phyloP scores from a whole-genome alignment of 2,329 filamentous ascomycete genomes.

The Talaromyces sp. region DNA sequence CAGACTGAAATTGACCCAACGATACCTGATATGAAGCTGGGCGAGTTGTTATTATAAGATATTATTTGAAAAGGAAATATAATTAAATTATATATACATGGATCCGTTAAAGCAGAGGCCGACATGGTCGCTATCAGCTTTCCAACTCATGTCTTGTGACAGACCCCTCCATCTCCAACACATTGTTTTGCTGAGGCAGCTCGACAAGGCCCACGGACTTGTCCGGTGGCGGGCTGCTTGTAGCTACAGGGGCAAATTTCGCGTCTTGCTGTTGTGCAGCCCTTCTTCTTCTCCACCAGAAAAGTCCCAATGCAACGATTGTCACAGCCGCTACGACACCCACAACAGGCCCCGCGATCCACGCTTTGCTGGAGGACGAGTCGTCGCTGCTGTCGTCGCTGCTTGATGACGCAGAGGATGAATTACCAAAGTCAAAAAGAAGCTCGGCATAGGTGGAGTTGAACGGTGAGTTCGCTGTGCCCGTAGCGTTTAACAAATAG shows the following conservation, averaged over 20 bases:
- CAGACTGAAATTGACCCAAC: neutral
- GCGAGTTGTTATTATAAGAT: no score
- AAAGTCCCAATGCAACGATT: neutral
- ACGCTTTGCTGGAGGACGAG: neutral
- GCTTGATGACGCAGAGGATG: neutral
- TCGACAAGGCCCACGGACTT: neutral
- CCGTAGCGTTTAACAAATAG: constrained; percentile 4
- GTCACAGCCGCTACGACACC: neutral
- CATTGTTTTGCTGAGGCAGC: neutral
- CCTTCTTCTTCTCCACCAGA: neutral
- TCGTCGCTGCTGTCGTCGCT: neutral
- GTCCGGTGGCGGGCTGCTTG: neutral
- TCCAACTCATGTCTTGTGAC: neutral
- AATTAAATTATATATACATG: neutral
- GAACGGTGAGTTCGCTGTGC: neutral
- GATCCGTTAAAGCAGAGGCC: neutral
- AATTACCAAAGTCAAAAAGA: neutral
- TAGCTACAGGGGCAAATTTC: neutral
- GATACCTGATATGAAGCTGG: neutral
- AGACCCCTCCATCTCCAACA: neutral
- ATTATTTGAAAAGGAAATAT: neutral
- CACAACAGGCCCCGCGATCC: constrained; percentile 7
- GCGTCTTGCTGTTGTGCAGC: neutral
- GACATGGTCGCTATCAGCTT: neutral
- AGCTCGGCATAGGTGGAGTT: constrained; percentile 7